Base-by-base conservation (phyloP, 306 rosid genomes). In the Trifolium pratense region DNA sequence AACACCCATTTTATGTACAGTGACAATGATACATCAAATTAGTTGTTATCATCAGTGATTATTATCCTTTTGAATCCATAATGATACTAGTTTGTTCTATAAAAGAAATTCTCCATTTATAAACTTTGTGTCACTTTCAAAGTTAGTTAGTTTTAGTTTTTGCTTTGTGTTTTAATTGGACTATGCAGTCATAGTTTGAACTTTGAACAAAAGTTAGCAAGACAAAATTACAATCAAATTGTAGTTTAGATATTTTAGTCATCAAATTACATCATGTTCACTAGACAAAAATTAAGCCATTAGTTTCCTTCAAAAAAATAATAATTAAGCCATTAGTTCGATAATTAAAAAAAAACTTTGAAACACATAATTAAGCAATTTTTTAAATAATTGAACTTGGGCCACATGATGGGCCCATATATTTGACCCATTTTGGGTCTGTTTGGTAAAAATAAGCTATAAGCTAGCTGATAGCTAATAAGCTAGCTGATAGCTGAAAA, bases 201-300 rank as follows among this genome's bases (percentile, higher is more conserved):
- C 32, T 64, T 37, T 37, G 69, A 39, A 20, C 36, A 12, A 65
- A 40, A 65, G 52, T 12, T n/a, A 36, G 15, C 42, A 13, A 66
- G 25, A 66, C 20, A 40, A 42, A 42, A 64, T 64, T 64, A 12
- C 10, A 39, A 64, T 39, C 70, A 18, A 39, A 39, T 42, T n/a
- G 34, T 62, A 3, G 23, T 62, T 20, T 12, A 64, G 49, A 37
- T 51, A 17, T 1, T 10, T 37, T 10, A 37, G 16, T 39, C 49
- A 10, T 39, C 31, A 64, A 64, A 18, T 63, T 36, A 13, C 6
- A 58, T 29, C 20, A 29, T 18, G 17, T 39, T 13, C 5, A 17
- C 17, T 4, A 66, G 42, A n/a, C 43, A 32, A 66, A 43, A 6
- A 13, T 39, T 42, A 59, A 59, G 2, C 15, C 0, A 59, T 15